Percentiles rank a stretch among this genome's conserved stretches.
These are phyloP conservation scores for Halophytophthora polymorphica DNA, from an alignment of 352 stramenopile species.

Conservation along the genomic window DNA sequence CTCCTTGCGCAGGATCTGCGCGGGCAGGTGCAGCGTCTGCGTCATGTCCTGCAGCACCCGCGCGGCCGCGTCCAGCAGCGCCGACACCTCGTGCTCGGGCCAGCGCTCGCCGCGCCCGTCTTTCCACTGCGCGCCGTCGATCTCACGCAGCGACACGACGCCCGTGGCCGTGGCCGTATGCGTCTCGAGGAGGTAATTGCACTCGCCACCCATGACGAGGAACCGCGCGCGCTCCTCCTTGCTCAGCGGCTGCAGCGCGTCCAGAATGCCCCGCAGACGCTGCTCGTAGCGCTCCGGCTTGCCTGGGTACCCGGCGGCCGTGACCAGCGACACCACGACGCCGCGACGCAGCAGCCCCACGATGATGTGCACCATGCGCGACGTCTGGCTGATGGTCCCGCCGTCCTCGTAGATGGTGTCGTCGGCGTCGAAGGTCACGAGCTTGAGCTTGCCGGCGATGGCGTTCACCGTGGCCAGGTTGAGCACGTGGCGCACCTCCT, in stretches of 20 bases:
- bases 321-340: constrained; percentile 80
- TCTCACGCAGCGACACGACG: constrained; percentile 58
- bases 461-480: constrained; percentile 78
- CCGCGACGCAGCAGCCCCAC: constrained; percentile 63
- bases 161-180: constrained; percentile 39
- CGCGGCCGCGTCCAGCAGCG: constrained; percentile 85
- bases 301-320: constrained; percentile 73
- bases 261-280: constrained; percentile 71
- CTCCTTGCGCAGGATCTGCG: constrained; percentile 90
- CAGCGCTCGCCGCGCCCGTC: constrained; percentile 85
- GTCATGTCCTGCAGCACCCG: constrained; percentile 71
- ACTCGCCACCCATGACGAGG: constrained; percentile 95
- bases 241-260: constrained; percentile 49
- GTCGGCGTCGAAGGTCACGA: constrained; percentile 85
- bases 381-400: constrained; percentile 60
- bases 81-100: constrained; percentile 71
- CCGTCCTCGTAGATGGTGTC: constrained; percentile 88
- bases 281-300: constrained; percentile 67
- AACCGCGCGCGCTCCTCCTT: constrained; percentile 67
- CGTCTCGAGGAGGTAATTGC: constrained; percentile 93
- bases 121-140: constrained; percentile 72
- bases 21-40: constrained; percentile 79
- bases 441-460: constrained; percentile 70
- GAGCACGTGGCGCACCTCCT: constrained; percentile 81
- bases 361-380: constrained; percentile 71